Evolutionary conservation across 1,139 yeast genomes (phyloP).

Genomic region (Suhomyces guaymorum): DNA sequence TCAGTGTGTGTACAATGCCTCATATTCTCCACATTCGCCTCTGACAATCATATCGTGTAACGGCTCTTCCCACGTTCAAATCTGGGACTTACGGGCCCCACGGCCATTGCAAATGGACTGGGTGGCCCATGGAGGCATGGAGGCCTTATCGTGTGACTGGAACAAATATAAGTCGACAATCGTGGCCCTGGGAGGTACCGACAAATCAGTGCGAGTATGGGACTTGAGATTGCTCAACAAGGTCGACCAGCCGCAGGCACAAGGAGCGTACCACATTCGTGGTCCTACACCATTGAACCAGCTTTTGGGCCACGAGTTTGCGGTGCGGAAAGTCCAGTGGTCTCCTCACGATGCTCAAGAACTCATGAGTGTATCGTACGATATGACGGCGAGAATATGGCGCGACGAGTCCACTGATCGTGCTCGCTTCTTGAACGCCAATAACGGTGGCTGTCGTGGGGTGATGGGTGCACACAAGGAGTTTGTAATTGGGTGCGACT

Average conservation of each 20-base stretch:
- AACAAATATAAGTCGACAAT: constrained; percentile 81
- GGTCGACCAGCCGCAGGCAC: constrained; percentile 40
- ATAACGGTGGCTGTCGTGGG: constrained; percentile 47
- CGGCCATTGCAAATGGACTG: constrained; percentile 61
- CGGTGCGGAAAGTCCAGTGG: constrained; percentile 81
- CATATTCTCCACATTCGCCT: constrained; percentile 85
- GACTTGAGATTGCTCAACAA: constrained; percentile 71
- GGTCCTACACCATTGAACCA: constrained; percentile 77
- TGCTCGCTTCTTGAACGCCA: constrained; percentile 45
- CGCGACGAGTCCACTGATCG: constrained; percentile 61
- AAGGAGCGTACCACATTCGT: constrained; percentile 41
- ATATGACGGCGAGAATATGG: constrained; percentile 92
- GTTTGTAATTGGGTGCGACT: constrained; percentile 93
- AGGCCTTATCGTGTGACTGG: constrained; percentile 81
- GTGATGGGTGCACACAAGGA: constrained; percentile 77
- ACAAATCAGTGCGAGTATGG: constrained; percentile 81
- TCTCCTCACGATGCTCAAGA: constrained; percentile 81
- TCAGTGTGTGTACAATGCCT: constrained; percentile 74
- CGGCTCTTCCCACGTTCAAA: constrained; percentile 73
- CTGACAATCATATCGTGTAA: constrained; percentile 70
- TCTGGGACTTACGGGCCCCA: constrained; percentile 83
- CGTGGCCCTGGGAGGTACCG: constrained; percentile 88
- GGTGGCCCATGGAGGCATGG: constrained; percentile 78
- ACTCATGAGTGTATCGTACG: constrained; percentile 79
- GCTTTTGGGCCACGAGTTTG: constrained; percentile 84